phyloP scores from a whole-genome alignment of 345 rosid species.

The Stellera chamaejasme region DNA sequence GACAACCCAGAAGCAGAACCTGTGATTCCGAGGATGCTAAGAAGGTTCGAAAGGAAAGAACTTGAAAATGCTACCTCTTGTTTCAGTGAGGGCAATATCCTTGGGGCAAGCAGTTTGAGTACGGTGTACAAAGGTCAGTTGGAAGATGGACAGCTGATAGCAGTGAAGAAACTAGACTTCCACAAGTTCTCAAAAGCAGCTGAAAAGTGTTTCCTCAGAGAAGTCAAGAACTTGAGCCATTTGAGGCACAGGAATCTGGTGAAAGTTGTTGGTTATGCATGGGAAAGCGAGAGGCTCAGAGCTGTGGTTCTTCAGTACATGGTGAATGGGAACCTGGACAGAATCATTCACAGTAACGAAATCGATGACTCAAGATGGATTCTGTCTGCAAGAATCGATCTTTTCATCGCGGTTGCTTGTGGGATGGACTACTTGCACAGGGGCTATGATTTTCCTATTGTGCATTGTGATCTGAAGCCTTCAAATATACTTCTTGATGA shows the following conservation, averaged over 20 bases:
- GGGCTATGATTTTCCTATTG: conserved; percentile 63
- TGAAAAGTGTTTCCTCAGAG: conserved; percentile 67
- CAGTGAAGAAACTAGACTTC: conserved; percentile 69
- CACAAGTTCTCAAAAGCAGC: conserved; percentile 58
- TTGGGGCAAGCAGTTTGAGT: conserved; percentile 74
- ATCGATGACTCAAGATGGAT: conserved; percentile 32
- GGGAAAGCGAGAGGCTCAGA: conserved; percentile 77
- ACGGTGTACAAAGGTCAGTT: conserved; percentile 70
- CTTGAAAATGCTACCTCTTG: conserved; percentile 52
- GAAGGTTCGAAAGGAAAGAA: conserved; percentile 46
- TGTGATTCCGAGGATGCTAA: conserved; percentile 37
- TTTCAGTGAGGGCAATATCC: conserved; percentile 45
- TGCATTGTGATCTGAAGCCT: conserved; percentile 88
- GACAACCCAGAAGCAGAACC: conserved; percentile 36
- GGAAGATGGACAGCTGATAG: conserved; percentile 52
- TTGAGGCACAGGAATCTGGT: conserved; percentile 72
- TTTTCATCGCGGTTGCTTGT: conserved; percentile 50
- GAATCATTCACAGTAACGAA: conserved; percentile 33
- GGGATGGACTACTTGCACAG: conserved; percentile 74
- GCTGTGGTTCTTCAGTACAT: conserved; percentile 67
- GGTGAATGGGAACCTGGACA: conserved; percentile 78
- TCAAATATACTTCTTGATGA: conserved; percentile 67
- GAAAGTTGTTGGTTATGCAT: conserved; percentile 75
- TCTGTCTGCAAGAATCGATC: conserved; percentile 36
- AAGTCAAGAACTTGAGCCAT: conserved; percentile 58